Conservation (phyloP, 176 grass and related monocot species). For the Raddia distichophylla region DNA sequence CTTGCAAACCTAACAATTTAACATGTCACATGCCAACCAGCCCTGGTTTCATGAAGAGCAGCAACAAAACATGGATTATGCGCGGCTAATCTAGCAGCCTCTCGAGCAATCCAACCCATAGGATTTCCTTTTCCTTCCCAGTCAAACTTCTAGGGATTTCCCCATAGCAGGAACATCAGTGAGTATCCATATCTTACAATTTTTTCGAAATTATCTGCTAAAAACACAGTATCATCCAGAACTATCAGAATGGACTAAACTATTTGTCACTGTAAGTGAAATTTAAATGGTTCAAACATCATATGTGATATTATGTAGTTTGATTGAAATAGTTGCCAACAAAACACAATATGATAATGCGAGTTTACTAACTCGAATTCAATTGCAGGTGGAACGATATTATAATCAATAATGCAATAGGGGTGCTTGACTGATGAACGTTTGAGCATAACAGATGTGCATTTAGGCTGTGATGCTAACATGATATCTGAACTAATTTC, state of each 20-base stretch:
- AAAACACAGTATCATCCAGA: background rate
- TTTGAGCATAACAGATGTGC: background rate
- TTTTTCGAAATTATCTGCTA: too few species aligned
- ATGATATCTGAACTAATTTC: background rate
- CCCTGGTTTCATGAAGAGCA: background rate
- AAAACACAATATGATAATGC: background rate
- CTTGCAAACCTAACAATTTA: background rate
- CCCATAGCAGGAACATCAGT: too few species aligned
- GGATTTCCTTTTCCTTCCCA: too few species aligned
- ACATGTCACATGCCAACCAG: background rate
- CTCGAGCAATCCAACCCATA: too few species aligned
- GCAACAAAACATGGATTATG: background rate
- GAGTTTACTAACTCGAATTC: background rate
- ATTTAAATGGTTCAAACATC: background rate
- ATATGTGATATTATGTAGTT: background rate
- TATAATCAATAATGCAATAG: background rate
- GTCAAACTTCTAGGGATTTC: too few species aligned
- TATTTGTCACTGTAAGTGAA: background rate
- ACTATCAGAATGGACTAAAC: background rate
- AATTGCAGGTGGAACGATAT: background rate
- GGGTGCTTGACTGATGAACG: background rate
- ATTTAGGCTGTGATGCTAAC: conserved; percentile 2
- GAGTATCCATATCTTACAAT: too few species aligned
- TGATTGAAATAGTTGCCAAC: background rate
- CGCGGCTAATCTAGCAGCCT: too few species aligned